Evolutionary conservation across 164 flowering plant genomes (phyloP), one percentile per base, ranked within the genome.

Genomic region (Protea cynaroides): DNA sequence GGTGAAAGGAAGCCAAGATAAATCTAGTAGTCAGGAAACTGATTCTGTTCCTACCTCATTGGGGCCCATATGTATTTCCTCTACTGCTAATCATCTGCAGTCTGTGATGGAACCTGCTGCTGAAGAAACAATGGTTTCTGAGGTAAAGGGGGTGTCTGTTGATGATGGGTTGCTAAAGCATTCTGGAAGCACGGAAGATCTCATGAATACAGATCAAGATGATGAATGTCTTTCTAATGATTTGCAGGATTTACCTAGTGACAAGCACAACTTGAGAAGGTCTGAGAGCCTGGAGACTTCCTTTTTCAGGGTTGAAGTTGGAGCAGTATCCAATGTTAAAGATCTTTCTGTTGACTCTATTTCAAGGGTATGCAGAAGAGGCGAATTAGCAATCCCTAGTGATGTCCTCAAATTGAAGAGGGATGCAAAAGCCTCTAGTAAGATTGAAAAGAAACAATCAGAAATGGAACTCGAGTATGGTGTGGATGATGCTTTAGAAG

Each of bases 401-500:
- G 69, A 71, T 21, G 67, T 66, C 61, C 69, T 73, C 38, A 79
- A 71, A 68, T 44, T 69, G 13, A 51, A 36, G 58, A 69, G 46
- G 17, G 62, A 51, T 67, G 34, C 66, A 3, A 75, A 59, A 60
- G 69, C 60, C 25, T 54, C 74, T 52, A 75, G 59, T 55, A 43
- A 71, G 22, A 57, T 63, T 37, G 67, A 66, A 25, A 75, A 68
- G 56, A 73, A 65, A 54, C 67, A 59, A 59, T 74, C 89, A 29
- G 82, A 78, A 66, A 69, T 78, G 72, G 95, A 81, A 43, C 72
- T 82, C 29, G 96, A 87, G 34, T 83, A 81, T 79, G 93, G 86
- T 24, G 72, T 81, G 13, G 81, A 82, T 64, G 97, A 91, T 78
- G 86, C 99, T 23, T 68, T 92, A 68, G 92, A 94, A 75, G 80